A percentile compares a stretch with the other conserved stretches of the same genome.
Conservation (phyloP, 2,329 filamentous ascomycete species). For the Lecanoromycetidae sp. region DNA sequence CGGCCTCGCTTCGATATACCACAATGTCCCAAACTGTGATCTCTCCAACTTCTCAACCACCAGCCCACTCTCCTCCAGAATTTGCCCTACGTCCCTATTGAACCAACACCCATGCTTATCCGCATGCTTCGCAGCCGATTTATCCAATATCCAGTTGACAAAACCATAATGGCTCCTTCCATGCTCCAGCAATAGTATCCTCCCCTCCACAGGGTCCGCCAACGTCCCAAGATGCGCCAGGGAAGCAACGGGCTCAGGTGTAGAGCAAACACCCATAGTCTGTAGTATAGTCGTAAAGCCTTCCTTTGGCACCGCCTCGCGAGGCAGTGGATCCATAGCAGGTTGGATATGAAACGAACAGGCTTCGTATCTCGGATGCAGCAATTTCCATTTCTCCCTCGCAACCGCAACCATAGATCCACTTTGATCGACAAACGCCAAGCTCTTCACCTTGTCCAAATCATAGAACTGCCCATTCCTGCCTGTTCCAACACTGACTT, state of each 20-base stretch:
- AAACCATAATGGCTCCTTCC: constrained; percentile 36
- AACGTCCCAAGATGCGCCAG: constrained; percentile 31
- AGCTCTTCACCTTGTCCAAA: constrained; percentile 28
- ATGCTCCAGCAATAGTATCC: constrained; percentile 38
- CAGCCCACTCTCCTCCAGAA: constrained; percentile 36
- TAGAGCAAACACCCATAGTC: constrained; percentile 41
- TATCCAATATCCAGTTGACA: constrained; percentile 37
- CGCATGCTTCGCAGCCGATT: constrained; percentile 36
- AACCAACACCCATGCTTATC: constrained; percentile 42
- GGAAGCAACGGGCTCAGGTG: constrained; percentile 31
- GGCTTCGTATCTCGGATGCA: constrained; percentile 24
- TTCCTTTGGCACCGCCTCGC: constrained; percentile 7
- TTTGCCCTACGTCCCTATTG: constrained; percentile 39
- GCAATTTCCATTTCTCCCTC: constrained; percentile 29
- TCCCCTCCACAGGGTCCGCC: constrained; percentile 29
- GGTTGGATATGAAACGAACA: constrained; percentile 28
- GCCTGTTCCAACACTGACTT: constrained; percentile 40
- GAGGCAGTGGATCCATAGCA: constrained; percentile 23
- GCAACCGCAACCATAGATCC: constrained; percentile 37
- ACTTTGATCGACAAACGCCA: constrained; percentile 39
- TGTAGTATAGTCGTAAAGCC: constrained; percentile 38
- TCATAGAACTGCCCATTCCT: constrained; percentile 37
- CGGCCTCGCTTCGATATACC: constrained; percentile 28
- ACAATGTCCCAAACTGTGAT: constrained; percentile 38
- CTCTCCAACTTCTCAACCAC: constrained; percentile 35